These are phyloP conservation scores for Lentinula raphanica DNA, from an alignment of 768 basidiomycete genomes.

Conservation along the genomic window DNA sequence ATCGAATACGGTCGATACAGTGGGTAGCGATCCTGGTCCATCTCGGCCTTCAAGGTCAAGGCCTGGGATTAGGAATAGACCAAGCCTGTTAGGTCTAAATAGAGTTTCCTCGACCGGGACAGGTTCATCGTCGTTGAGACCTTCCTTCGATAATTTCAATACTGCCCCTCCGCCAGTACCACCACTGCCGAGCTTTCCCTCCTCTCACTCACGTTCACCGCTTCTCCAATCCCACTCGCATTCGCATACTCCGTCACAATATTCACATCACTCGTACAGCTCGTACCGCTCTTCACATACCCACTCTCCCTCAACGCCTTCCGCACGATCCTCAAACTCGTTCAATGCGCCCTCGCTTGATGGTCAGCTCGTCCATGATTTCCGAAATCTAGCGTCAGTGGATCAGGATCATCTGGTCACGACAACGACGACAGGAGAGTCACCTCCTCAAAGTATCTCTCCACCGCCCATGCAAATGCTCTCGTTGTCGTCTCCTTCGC, in stretches of 20 bases:
- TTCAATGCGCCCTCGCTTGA: constrained; percentile 78
- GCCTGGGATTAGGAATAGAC: constrained; percentile 45
- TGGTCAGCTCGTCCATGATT: constrained; percentile 71
- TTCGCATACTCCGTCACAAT: not conserved
- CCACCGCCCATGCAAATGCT: constrained; percentile 74
- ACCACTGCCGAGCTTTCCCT: not conserved
- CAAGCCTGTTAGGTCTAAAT: constrained; percentile 60
- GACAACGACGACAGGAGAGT: constrained; percentile 36
- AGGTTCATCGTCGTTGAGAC: constrained; percentile 63
- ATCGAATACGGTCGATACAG: not conserved
- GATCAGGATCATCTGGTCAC: constrained; percentile 37
- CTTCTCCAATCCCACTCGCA: not conserved
- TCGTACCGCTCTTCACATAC: not conserved
- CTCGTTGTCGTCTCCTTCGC: constrained; percentile 63
- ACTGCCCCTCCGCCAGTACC: not conserved
- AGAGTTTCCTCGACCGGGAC: constrained; percentile 54
- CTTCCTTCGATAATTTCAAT: constrained; percentile 66
- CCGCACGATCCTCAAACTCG: constrained; percentile 45
- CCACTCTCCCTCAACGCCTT: not conserved
- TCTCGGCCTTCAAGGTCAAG: constrained; percentile 20
- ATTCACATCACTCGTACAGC: not conserved
- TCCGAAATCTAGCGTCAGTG: constrained; percentile 64
- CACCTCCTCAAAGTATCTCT: constrained; percentile 40
- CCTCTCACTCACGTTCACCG: constrained; percentile 1
- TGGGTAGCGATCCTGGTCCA: constrained; percentile 77